Percentiles rank a stretch among this genome's conserved stretches.
phyloP scores from a whole-genome alignment of 345 rosid species.

The Rhodamnia rubescens region DNA sequence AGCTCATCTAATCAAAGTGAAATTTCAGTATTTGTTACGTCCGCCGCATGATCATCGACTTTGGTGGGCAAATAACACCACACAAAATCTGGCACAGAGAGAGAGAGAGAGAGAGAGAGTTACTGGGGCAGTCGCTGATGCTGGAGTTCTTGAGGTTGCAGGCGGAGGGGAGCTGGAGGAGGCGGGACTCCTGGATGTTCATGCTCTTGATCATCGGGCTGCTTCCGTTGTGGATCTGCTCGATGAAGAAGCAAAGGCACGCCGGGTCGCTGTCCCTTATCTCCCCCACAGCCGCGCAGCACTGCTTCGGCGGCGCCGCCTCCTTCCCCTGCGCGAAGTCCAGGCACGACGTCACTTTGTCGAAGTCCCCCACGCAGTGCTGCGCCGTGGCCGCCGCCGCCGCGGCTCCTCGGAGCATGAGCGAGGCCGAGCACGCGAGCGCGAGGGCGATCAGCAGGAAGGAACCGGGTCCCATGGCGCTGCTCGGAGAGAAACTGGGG shows the following conservation, averaged over 20 bases:
- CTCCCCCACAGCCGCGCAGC: conserved; percentile 48
- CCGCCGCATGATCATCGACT: neutral
- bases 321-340: conserved; percentile 53
- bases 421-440: neutral
- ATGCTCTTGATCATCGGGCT: conserved; percentile 42
- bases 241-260: conserved; percentile 71
- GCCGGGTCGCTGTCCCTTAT: conserved; percentile 50
- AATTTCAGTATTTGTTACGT: neutral
- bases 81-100: neutral
- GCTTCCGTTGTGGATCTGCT: conserved; percentile 44
- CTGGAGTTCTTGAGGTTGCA: conserved; percentile 66
- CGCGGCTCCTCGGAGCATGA: neutral
- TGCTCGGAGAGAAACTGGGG: neutral
- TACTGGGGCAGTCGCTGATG: conserved; percentile 58
- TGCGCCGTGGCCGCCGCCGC: neutral
- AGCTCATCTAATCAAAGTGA: too few relatives aligned
- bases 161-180: conserved; percentile 73
- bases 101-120: neutral
- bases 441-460: neutral
- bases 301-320: conserved; percentile 37
- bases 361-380: conserved; percentile 32
- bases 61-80: neutral
- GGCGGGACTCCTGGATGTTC: conserved; percentile 52
- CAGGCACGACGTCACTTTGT: conserved; percentile 55
- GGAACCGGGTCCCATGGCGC: neutral